Evolutionary conservation across 78 protist genomes (phyloP), one percentile per base, ranked within the genome.

Genomic region (Guillardia theta): DNA sequence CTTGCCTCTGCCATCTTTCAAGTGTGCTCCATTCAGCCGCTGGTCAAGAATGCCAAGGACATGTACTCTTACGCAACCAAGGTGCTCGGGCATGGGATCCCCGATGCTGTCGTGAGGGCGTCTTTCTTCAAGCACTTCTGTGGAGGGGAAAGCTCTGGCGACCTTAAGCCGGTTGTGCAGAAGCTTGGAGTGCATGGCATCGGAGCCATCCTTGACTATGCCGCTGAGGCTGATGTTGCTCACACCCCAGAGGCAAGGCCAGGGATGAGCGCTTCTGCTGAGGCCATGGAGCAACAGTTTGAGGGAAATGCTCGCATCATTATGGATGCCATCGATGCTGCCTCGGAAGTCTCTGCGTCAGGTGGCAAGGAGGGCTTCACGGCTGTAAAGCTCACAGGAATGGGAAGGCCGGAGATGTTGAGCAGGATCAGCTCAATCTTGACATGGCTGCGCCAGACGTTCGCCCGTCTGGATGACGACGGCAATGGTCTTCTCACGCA

Each of bases 81-180:
- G 33, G 46, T 90, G 15, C 0, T 93, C 15, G 96, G 96, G 0
- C 12, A 47, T 1, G 0, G n/a, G n/a, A 24, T 93, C 43, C 80
- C 95, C 12, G 48, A 77, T 21, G 27, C 24, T 8, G 24, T 70
- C 19, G 15, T 97, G 43, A 10, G 64, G 8, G 0, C 0, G 18
- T 92, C 97, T 24, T 94, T 97, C 62, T 97, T 95, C 88, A n/a
- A 18, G 2, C 97, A 97, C 50, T 97, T 97, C 78, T 97, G 97
- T 77, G 97, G 92, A 0, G 97, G 97, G 6, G 95, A 53, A 33
- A 9, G 37, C 64, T 70, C 8, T 2, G 54, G n/a, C 10, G 96
- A 94, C 9, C 30, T 95, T 2, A 18, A 0, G 43, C 47, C 95
- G 4, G 46, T 45, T 43, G 8, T 96, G 3, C 37, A 27, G 30